Conservation (phyloP, 352 stramenopile species). For the Pythium coloratum region DNA sequence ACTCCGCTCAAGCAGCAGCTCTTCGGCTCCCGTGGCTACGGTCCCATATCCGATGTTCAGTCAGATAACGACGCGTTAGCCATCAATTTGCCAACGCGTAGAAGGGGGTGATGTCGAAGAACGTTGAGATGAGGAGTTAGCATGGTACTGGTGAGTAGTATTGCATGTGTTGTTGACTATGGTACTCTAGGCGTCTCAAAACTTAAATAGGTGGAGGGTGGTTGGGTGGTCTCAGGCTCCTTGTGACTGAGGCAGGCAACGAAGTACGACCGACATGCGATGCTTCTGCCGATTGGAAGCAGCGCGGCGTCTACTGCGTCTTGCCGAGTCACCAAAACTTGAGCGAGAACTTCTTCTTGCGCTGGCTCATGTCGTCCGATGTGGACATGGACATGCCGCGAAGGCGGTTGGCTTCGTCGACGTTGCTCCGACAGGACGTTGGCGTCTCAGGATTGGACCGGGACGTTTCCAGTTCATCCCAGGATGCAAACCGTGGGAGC, state of each 20-base stretch:
- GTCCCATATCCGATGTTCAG: too few relatives aligned
- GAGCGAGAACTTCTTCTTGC: conserved; percentile 72
- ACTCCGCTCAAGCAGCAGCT: too few relatives aligned
- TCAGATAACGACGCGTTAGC: too few relatives aligned
- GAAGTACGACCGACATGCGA: not conserved
- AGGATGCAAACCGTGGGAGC: conserved; percentile 19
- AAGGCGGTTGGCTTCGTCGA: conserved; percentile 40
- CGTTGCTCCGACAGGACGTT: conserved; percentile 10
- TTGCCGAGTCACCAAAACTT: conserved; percentile 49
- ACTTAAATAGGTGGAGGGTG: not conserved
- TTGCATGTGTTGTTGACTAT: not conserved
- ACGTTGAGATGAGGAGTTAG: not conserved
- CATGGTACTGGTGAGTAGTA: not conserved
- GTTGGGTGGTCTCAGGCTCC: not conserved
- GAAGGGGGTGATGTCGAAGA: too few relatives aligned
- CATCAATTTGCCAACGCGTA: too few relatives aligned
- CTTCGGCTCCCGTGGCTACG: too few relatives aligned
- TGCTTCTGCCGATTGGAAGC: not conserved
- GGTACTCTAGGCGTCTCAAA: conserved; percentile 1
- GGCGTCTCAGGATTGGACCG: conserved; percentile 11
- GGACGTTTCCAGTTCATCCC: conserved; percentile 22
- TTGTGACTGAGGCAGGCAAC: not conserved
- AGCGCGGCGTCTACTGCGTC: not conserved
- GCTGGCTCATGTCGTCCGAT: conserved; percentile 45
- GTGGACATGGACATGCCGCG: conserved; percentile 60